A percentile compares a stretch with the other conserved stretches of the same genome.
phyloP scores from a whole-genome alignment of 2,329 filamentous ascomycete genomes.

The Hypoxylon sp. region DNA sequence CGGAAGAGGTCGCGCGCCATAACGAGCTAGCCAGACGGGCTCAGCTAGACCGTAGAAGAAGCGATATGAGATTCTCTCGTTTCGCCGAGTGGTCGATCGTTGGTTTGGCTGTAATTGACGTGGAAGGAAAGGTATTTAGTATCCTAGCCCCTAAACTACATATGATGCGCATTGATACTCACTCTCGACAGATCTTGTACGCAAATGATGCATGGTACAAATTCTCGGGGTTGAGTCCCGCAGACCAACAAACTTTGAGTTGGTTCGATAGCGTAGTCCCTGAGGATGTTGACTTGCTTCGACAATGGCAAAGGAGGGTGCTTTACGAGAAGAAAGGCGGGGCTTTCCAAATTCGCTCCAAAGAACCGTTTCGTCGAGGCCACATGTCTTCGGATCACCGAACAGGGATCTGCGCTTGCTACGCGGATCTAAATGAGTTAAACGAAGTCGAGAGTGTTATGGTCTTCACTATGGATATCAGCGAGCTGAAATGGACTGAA shows the following conservation, averaged over 20 bases:
- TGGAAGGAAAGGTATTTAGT: constrained; percentile 42
- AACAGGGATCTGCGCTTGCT: constrained; percentile 50
- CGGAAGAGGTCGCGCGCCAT: constrained; percentile 47
- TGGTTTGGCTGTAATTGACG: constrained; percentile 47
- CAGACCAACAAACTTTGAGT: constrained; percentile 32
- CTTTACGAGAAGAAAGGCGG: constrained; percentile 46
- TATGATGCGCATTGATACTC: background rate
- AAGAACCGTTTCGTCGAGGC: constrained; percentile 47
- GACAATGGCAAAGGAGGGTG: constrained; percentile 46
- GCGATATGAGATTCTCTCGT: constrained; percentile 48
- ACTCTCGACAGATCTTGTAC: constrained; percentile 45
- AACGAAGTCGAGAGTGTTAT: constrained; percentile 49
- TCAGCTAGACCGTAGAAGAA: constrained; percentile 44
- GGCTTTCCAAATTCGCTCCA: constrained; percentile 49
- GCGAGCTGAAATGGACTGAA: constrained; percentile 51
- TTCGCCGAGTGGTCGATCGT: constrained; percentile 50
- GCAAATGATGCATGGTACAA: constrained; percentile 51
- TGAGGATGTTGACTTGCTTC: constrained; percentile 46
- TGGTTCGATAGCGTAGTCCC: constrained; percentile 45
- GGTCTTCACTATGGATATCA: constrained; percentile 51
- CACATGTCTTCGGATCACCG: constrained; percentile 47
- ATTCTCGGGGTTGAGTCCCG: constrained; percentile 45
- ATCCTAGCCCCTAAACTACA: too few relatives aligned
- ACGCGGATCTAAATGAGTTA: constrained; percentile 46
- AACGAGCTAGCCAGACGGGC: constrained; percentile 47